These are phyloP conservation scores for Thalassia testudinum DNA, from an alignment of 116 monocot species.

Conservation along the genomic window DNA sequence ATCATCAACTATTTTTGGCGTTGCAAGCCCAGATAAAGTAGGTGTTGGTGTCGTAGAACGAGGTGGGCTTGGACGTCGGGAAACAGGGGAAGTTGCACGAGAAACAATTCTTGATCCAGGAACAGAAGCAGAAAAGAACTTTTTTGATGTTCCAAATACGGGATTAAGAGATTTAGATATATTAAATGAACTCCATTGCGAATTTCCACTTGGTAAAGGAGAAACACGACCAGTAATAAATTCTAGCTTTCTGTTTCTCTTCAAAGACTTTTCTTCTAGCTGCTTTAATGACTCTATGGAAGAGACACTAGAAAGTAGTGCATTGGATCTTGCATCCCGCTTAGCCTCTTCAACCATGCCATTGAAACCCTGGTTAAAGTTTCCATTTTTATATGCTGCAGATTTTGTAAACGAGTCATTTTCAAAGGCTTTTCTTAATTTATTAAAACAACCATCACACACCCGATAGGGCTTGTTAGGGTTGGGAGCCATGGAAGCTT, in stretches of 20 bases:
- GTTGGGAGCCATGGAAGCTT: constrained; percentile 91
- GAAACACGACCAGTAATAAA: constrained; percentile 75
- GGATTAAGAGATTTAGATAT: constrained; percentile 88
- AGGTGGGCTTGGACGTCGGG: constrained; percentile 74
- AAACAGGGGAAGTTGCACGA: constrained; percentile 80
- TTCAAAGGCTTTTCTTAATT: constrained; percentile 56
- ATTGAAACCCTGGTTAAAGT: constrained; percentile 22
- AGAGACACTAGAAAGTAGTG: constrained; percentile 52
- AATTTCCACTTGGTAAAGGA: constrained; percentile 67
- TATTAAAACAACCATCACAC: constrained; percentile 75
- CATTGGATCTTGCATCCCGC: constrained; percentile 42
- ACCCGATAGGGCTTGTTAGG: constrained; percentile 88
- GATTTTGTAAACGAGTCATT: constrained; percentile 38
- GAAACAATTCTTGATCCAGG: constrained; percentile 97
- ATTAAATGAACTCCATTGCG: constrained; percentile 54
- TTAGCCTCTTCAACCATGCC: constrained; percentile 64
- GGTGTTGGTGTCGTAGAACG: constrained; percentile 96
- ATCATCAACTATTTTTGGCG: constrained; percentile 53
- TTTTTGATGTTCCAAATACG: constrained; percentile 87
- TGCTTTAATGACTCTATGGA: constrained; percentile 80
- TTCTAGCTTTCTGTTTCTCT: constrained; percentile 85
- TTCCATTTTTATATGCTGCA: constrained; percentile 39
- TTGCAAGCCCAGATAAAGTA: constrained; percentile 65
- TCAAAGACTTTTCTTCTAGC: constrained; percentile 35
- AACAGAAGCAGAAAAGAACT: constrained; percentile 93